phyloP scores from a whole-genome alignment of 2,329 filamentous ascomycete species.

The Zopfia rhizophila region DNA sequence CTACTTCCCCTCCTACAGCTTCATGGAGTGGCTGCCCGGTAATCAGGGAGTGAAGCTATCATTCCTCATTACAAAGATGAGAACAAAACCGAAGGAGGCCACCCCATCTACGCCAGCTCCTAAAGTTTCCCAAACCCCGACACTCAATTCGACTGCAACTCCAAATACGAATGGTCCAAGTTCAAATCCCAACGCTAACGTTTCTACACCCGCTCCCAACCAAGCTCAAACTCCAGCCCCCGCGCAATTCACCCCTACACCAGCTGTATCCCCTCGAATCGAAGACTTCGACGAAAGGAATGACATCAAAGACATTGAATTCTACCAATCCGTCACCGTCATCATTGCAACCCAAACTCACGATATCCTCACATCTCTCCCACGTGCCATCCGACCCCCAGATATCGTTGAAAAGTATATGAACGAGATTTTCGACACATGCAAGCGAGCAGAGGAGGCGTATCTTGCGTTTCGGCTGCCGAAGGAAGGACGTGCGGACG shows the following conservation, averaged over 20 bases:
- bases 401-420: slow-evolving; percentile 52
- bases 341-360: slow-evolving; percentile 64
- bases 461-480: slow-evolving; percentile 68
- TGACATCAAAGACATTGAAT: slow-evolving; percentile 51
- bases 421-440: slow-evolving; percentile 62
- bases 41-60: slow-evolving; percentile 75
- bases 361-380: slow-evolving; percentile 64
- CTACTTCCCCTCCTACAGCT: slow-evolving; percentile 80
- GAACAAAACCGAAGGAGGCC: slow-evolving; percentile 42
- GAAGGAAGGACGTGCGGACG: slow-evolving; percentile 45
- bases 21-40: slow-evolving; percentile 73
- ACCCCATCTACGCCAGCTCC: slow-evolving; percentile 41
- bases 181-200: slow-evolving; percentile 6
- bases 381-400: slow-evolving; percentile 63
- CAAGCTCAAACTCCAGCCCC: slow-evolving; percentile 17
- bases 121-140: slow-evolving; percentile 16
- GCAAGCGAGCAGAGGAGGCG: slow-evolving; percentile 64
- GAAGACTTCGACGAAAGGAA: slow-evolving; percentile 57
- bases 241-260: slow-evolving; percentile 1
- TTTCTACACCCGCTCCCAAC: slow-evolving; percentile 10
- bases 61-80: slow-evolving; percentile 80
- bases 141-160: not conserved
- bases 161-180: not conserved
- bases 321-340: slow-evolving; percentile 78
- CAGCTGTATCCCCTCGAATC: slow-evolving; percentile 41